A percentile compares a stretch with the other conserved stretches of the same genome.
Evolutionary conservation across 1,284 basidiomycete genomes (phyloP).

Genomic region (Pholiota adiposa): DNA sequence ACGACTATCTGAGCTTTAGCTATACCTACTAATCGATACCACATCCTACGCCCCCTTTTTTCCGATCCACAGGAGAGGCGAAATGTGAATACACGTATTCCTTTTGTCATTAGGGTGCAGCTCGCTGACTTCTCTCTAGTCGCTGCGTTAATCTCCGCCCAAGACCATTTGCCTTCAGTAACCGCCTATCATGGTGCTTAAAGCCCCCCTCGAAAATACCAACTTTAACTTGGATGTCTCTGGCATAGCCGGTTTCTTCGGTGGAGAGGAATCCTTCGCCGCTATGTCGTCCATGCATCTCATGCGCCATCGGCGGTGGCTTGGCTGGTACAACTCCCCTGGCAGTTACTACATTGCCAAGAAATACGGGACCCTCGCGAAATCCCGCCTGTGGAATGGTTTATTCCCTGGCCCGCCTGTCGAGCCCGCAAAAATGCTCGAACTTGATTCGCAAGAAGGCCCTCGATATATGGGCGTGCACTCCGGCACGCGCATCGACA

Average conservation of each 20-base stretch:
- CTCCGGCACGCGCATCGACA: conserved; percentile 16
- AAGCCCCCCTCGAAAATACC: conserved; percentile 14
- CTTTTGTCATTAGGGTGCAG: neutral
- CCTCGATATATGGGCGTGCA: conserved; percentile 16
- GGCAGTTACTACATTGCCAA: conserved; percentile 22
- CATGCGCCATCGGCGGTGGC: conserved; percentile 15
- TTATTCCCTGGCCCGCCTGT: conserved; percentile 19
- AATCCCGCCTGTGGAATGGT: conserved; percentile 19
- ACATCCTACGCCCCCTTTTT: neutral
- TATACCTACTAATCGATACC: neutral
- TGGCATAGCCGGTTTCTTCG: conserved; percentile 23
- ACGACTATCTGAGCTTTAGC: neutral
- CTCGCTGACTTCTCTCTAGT: neutral
- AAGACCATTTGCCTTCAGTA: neutral
- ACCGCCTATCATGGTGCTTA: neutral
- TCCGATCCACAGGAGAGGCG: neutral
- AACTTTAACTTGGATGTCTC: conserved; percentile 20
- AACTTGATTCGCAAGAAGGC: conserved; percentile 17
- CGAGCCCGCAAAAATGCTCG: conserved; percentile 21
- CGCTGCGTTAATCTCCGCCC: neutral
- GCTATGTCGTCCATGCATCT: conserved; percentile 23
- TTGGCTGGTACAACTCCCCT: conserved; percentile 24
- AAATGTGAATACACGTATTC: neutral
- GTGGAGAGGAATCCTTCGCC: conserved; percentile 21
- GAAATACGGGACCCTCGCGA: conserved; percentile 20